Evolutionary conservation across 2,329 filamentous ascomycete genomes (phyloP), one percentile per base, ranked within the genome.

Genomic region (Trichoderma atrobrunneum): DNA sequence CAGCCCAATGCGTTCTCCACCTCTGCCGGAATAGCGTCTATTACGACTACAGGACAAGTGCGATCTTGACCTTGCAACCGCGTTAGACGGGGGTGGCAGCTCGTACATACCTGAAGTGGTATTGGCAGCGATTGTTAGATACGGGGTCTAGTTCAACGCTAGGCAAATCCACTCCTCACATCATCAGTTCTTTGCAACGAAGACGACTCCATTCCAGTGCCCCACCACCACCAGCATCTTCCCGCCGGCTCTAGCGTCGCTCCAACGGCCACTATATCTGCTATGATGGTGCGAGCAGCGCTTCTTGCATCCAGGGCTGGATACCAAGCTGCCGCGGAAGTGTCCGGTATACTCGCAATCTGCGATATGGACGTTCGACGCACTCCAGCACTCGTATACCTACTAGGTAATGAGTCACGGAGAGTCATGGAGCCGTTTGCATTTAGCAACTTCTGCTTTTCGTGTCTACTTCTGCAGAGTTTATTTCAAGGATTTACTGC

Each of bases 211-310:
- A 61, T 61, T 51, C 36, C 66, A 69, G 32, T 54, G 54, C 36
- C 66, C 66, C 66, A 43, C 39, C 66, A 69, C 66, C 66, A 34
- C 28, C 34, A 69, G 56, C 66, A 60, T 43, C 66, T 57, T 66
- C 63, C 63, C 63, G 63, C 63, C 63, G 63, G 43, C 63, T 48
- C 63, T 66, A 66, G 63, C 63, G 48, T 21, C 26, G 63, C 48
- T 51, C 63, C 63, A 66, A 66, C 43, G 63, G 63, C 63, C 63
- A 56, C 63, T 11, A 51, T 30, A 16, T 21, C 36, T 26, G 28
- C n/a, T 28, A 67, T 48, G 43, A 54, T 54, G 24, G 11, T 48
- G 34, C 21, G 36, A 59, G 30, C 28, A 62, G 34, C 60, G 36
- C 51, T 26, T 67, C 51, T 67, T 39, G 28, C 64, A 67, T 57